phyloP scores from a whole-genome alignment of 768 basidiomycete genomes.

The Exidia glandulosa region DNA sequence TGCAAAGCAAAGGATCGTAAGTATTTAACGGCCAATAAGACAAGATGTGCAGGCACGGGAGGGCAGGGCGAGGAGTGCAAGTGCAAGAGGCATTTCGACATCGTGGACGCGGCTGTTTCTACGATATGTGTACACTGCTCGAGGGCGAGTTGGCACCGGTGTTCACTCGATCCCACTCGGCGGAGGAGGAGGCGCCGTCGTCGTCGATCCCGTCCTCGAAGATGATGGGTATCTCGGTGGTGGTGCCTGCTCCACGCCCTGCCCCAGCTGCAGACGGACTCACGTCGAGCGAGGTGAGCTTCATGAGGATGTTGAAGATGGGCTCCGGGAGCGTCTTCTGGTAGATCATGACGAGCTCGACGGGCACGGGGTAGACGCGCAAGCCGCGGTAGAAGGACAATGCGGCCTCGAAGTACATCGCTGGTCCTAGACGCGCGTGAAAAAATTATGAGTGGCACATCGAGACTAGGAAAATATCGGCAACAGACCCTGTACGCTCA shows the following conservation, averaged over 20 bases:
- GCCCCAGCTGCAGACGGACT: slow-evolving; percentile 36
- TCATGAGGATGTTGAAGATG: slow-evolving; percentile 76
- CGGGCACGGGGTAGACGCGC: slow-evolving; percentile 86
- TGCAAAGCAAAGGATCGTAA: slow-evolving; percentile 5
- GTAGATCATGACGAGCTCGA: slow-evolving; percentile 91
- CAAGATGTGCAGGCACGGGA: slow-evolving; percentile 2
- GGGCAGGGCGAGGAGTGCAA: slow-evolving; percentile 1
- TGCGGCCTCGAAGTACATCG: slow-evolving; percentile 69
- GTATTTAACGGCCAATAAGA: slow-evolving; percentile 1
- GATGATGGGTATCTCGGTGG: slow-evolving; percentile 11
- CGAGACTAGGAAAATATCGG: not conserved
- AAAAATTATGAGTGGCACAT: not conserved
- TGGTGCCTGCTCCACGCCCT: slow-evolving; percentile 15
- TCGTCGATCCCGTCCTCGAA: slow-evolving; percentile 29
- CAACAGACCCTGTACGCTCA: slow-evolving; percentile 61
- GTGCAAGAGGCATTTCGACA: slow-evolving; percentile 14
- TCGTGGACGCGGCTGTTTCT: slow-evolving; percentile 13
- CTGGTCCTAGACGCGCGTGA: slow-evolving; percentile 45
- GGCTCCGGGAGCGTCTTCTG: slow-evolving; percentile 79
- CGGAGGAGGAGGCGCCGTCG: slow-evolving; percentile 51
- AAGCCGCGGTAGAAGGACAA: slow-evolving; percentile 88
- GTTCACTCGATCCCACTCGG: slow-evolving; percentile 79
- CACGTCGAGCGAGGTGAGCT: slow-evolving; percentile 82
- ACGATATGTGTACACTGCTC: not conserved
- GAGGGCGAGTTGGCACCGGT: slow-evolving; percentile 22